These are phyloP conservation scores for Kodamaea ohmeri DNA, from an alignment of 1,139 yeast genomes.

Conservation along the genomic window DNA sequence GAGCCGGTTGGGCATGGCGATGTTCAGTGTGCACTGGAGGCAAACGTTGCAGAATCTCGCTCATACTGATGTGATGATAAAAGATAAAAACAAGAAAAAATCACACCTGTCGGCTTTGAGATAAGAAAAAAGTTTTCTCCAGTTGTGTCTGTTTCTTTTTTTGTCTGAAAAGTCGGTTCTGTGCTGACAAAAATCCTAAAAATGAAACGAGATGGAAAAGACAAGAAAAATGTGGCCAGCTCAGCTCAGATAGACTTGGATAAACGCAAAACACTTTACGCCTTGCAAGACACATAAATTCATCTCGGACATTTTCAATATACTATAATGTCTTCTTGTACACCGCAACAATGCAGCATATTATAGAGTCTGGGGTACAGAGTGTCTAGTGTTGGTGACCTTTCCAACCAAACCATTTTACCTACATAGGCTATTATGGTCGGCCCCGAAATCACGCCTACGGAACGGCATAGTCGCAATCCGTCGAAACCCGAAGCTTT, in stretches of 20 bases:
- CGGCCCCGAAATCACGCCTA: too few relatives aligned
- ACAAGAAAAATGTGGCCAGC: not conserved
- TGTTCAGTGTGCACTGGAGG: slow-evolving; percentile 19
- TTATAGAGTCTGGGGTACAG: too few relatives aligned
- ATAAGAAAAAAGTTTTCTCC: slow-evolving; percentile 8
- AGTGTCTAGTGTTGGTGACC: too few relatives aligned
- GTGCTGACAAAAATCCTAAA: slow-evolving; percentile 2
- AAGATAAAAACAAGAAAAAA: slow-evolving; percentile 5
- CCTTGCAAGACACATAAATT: too few relatives aligned
- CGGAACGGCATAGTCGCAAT: too few relatives aligned
- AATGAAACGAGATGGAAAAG: not conserved
- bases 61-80: slow-evolving; percentile 20
- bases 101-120: slow-evolving; percentile 3
- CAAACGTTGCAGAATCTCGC: slow-evolving; percentile 32
- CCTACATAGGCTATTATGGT: too few relatives aligned
- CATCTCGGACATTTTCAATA: too few relatives aligned
- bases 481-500: not conserved
- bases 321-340: too few relatives aligned
- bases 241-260: too few relatives aligned
- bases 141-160: slow-evolving; percentile 6
- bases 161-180: slow-evolving; percentile 4
- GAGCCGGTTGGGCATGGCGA: slow-evolving; percentile 3
- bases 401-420: too few relatives aligned
- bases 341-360: too few relatives aligned
- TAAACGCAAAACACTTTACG: too few relatives aligned